Percentiles rank a stretch among this genome's conserved stretches.
These are phyloP conservation scores for Exophiala aquamarina DNA, from an alignment of 2,329 filamentous ascomycete genomes.

Conservation along the genomic window DNA sequence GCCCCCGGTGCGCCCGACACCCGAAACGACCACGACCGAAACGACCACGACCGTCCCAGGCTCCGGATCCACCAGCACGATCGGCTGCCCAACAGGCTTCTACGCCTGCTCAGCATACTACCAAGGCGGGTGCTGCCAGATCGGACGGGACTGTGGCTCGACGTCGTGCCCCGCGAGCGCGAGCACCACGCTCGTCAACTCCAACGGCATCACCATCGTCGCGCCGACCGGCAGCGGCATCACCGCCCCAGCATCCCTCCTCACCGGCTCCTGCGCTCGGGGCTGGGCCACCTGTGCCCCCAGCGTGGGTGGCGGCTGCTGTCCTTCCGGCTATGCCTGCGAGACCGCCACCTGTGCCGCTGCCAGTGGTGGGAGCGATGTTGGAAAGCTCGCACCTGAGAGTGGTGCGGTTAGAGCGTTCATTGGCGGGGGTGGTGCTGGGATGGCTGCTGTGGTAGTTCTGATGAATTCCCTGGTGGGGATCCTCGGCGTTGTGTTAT, in stretches of 20 bases:
- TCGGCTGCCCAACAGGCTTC: slow-evolving; percentile 79
- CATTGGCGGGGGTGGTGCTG: too few relatives aligned
- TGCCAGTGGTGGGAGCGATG: slow-evolving; percentile 42
- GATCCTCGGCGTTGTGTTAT: too few relatives aligned
- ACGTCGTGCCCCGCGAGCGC: slow-evolving; percentile 70
- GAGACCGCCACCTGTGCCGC: slow-evolving; percentile 71
- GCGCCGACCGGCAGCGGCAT: slow-evolving; percentile 54
- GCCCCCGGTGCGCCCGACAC: slow-evolving; percentile 41
- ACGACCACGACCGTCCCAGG: slow-evolving; percentile 32
- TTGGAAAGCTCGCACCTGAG: slow-evolving; percentile 39
- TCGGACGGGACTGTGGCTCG: slow-evolving; percentile 78
- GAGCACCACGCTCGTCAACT: slow-evolving; percentile 63
- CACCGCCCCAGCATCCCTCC: slow-evolving; percentile 32
- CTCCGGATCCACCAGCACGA: slow-evolving; percentile 34
- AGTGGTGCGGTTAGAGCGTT: slow-evolving; percentile 25
- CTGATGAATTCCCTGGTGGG: too few relatives aligned
- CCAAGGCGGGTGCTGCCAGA: slow-evolving; percentile 81
- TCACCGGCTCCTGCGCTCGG: slow-evolving; percentile 61
- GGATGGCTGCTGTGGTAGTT: too few relatives aligned
- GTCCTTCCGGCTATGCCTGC: slow-evolving; percentile 74
- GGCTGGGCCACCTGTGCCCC: slow-evolving; percentile 76
- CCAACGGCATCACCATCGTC: slow-evolving; percentile 68
- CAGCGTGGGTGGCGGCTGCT: slow-evolving; percentile 74
- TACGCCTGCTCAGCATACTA: slow-evolving; percentile 86
- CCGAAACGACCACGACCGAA: slow-evolving; percentile 19